These are phyloP conservation scores for Melastoma candidum DNA, from an alignment of 441 rosid species.

Conservation along the genomic window DNA sequence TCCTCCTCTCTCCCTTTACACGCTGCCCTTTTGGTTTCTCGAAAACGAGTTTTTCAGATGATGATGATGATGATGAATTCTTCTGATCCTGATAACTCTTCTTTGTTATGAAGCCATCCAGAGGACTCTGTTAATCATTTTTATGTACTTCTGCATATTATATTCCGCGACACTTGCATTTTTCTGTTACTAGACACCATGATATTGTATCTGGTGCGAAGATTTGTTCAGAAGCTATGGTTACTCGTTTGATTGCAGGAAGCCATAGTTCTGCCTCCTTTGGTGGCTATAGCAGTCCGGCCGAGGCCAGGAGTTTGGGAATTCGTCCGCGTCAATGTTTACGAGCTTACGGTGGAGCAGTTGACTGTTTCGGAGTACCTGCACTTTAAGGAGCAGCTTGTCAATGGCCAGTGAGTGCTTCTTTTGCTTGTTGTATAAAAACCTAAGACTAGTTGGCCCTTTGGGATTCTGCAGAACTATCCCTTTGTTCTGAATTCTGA, in stretches of 20 bases:
- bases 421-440: neutral
- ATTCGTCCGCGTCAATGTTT: slow-evolving; percentile 78
- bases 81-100: too few relatives aligned
- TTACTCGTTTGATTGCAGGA: slow-evolving; percentile 34
- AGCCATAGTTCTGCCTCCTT: slow-evolving; percentile 87
- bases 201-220: too few relatives aligned
- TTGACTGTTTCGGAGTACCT: slow-evolving; percentile 75
- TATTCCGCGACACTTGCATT: too few relatives aligned
- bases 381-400: slow-evolving; percentile 80
- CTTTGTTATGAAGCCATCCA: too few relatives aligned
- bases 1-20: too few relatives aligned
- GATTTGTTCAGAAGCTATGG: neutral
- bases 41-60: too few relatives aligned
- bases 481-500: neutral
- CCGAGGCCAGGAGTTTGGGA: slow-evolving; percentile 99
- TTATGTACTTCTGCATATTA: too few relatives aligned
- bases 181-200: too few relatives aligned
- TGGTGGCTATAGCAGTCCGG: slow-evolving; percentile 78
- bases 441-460: neutral
- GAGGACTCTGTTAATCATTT: too few relatives aligned
- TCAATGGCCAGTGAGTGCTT: slow-evolving; percentile 48
- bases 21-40: neutral
- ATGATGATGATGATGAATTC: too few relatives aligned
- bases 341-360: slow-evolving; percentile 76
- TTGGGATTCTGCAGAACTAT: neutral